These are phyloP conservation scores for Diplogelasinospora grovesii DNA, from an alignment of 495 filamentous ascomycete species.

Conservation along the genomic window DNA sequence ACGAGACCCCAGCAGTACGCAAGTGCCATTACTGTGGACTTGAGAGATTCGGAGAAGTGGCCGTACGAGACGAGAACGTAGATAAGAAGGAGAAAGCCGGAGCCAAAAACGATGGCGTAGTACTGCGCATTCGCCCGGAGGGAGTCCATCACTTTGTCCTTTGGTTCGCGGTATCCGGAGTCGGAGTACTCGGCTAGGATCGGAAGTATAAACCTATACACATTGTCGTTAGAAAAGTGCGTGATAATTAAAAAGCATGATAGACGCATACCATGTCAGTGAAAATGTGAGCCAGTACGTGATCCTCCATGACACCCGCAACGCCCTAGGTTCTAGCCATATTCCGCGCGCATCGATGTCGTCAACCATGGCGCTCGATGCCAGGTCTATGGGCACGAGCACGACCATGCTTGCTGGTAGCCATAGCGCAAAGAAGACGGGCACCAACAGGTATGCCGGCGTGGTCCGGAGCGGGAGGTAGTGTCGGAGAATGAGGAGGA, in stretches of 20 bases:
- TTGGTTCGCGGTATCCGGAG: conserved; percentile 83
- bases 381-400: conserved; percentile 91
- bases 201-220: conserved; percentile 75
- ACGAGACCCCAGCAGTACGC: conserved; percentile 90
- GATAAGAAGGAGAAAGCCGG: conserved; percentile 62
- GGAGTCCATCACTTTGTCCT: conserved; percentile 72
- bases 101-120: conserved; percentile 69
- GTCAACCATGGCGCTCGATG: conserved; percentile 68
- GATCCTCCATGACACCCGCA: conserved; percentile 84
- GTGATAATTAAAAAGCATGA: no score
- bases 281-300: conserved; percentile 95
- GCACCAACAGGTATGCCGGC: conserved; percentile 82
- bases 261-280: conserved; percentile 69
- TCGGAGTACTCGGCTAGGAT: conserved; percentile 90
- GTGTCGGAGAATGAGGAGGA: conserved; percentile 76
- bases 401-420: conserved; percentile 92
- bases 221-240: conserved; percentile 1
- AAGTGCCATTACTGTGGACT: conserved; percentile 82
- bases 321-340: conserved; percentile 56
- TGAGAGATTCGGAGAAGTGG: conserved; percentile 49
- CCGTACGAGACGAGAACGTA: conserved; percentile 80
- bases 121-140: conserved; percentile 81
- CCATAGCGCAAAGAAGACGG: conserved; percentile 87
- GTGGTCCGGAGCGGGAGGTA: conserved; percentile 87
- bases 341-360: conserved; percentile 58